These are phyloP conservation scores for Linnemannia schmuckeri DNA, from an alignment of 192 early-diverging fungal species.

Conservation along the genomic window DNA sequence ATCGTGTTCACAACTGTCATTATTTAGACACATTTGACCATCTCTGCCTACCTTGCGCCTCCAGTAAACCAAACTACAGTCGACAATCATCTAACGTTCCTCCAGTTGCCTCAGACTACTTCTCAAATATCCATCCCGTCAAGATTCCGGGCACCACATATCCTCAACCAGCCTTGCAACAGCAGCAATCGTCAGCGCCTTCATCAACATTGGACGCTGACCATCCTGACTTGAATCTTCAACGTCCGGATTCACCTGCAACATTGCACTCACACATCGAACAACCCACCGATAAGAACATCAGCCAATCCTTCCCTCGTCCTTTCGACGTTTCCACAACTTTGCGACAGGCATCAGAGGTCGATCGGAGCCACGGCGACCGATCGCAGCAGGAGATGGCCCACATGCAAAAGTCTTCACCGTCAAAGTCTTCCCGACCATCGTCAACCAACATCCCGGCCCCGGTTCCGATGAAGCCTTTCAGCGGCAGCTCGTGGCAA, in stretches of 20 bases:
- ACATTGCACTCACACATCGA: neutral
- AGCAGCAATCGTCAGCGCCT: neutral
- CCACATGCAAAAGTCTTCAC: neutral
- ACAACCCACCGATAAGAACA: neutral
- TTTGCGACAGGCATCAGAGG: neutral
- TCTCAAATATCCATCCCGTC: neutral
- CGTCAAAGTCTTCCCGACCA: neutral
- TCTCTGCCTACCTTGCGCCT: neutral
- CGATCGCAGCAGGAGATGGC: constrained; percentile 10
- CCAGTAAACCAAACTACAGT: neutral
- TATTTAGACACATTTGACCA: neutral
- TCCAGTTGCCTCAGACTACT: neutral
- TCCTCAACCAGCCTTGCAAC: neutral
- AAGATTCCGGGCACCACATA: constrained; percentile 5
- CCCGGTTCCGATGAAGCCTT: neutral
- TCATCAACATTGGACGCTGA: neutral
- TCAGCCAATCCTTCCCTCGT: neutral
- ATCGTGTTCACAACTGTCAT: neutral
- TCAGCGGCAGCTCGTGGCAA: constrained; percentile 12
- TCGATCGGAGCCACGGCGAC: constrained; percentile 2
- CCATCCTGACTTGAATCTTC: neutral
- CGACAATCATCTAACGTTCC: neutral
- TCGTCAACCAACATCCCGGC: neutral
- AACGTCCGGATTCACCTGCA: neutral
- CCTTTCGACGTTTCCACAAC: neutral